Conservation (phyloP, 768 basidiomycete genomes). For the Termitomyces sp. region DNA sequence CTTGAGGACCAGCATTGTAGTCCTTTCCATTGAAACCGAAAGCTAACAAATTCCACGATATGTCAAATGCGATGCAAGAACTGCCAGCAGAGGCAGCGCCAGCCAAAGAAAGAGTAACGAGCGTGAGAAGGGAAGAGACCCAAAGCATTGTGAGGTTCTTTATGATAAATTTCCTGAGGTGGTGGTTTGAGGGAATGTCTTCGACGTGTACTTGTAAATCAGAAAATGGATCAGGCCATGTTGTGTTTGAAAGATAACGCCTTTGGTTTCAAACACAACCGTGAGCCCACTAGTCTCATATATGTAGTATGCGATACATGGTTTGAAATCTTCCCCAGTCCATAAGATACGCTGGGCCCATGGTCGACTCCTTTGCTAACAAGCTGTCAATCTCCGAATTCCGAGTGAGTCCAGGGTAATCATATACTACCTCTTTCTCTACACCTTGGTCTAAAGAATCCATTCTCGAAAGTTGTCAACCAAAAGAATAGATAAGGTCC, state of each 20-base stretch:
- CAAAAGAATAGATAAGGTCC: no score
- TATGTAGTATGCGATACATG: no score
- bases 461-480: neutral
- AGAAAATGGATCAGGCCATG: neutral
- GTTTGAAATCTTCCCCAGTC: no score
- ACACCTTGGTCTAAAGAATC: neutral
- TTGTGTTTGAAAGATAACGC: neutral
- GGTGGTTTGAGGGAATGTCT: neutral
- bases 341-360: neutral
- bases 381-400: neutral
- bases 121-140: slow-evolving; percentile 9
- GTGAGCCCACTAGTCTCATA: no score
- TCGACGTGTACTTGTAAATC: neutral
- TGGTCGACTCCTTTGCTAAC: neutral
- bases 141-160: slow-evolving; percentile 10
- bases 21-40: slow-evolving; percentile 84
- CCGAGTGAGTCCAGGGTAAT: neutral
- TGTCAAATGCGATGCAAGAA: slow-evolving; percentile 73
- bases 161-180: neutral
- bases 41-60: slow-evolving; percentile 76
- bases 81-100: slow-evolving; percentile 14
- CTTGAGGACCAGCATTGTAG: slow-evolving; percentile 70
- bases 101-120: slow-evolving; percentile 17
- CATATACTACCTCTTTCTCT: neutral
- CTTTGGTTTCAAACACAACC: neutral